Base-by-base conservation (phyloP, 306 rosid species). In the Cucurbita ficifolia region DNA sequence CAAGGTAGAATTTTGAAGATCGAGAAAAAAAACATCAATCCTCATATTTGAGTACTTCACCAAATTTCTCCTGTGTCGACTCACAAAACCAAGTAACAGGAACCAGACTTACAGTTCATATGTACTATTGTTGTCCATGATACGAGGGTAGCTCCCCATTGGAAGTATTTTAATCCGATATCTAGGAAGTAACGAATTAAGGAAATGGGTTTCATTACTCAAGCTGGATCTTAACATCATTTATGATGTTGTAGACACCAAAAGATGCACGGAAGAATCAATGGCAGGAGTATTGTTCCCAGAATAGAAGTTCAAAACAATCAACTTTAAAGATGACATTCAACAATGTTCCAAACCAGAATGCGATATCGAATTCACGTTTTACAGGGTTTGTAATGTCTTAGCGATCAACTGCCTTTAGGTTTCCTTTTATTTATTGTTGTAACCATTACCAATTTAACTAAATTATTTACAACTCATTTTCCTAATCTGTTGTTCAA, bases 101-200 rank as follows among this genome's bases (percentile, higher is more conserved):
- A 63, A 39, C 7, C 52, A 42, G 51, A 64, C 72, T 91, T 81
- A 94, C 98, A 94, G 84, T 75, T 94, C 97, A 78, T 81, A 91
- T 52, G 92, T 91, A 76, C 67, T 83, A 77, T 85, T 90, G 82
- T 57, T 87, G 86, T 94, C 96, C 80, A 85, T 84, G 81, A 94
- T 91, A 14, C 97, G 89, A 78, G 97, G 98, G 77, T 90, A 94
- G 89, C 98, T 94, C 51, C 97, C 97, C 95, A 94, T 85, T 49
- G 97, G 98, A 85, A 90, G 79, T 84, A 94, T 94, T 84, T 94
- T 94, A 81, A 90, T 88, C 62, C 89, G 88, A 84, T 86, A 90
- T 84, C 97, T 92, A 77, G 72, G 71, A 43, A 81, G 69, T 72
- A 63, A 78, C 0, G 42, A 80, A 84, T 84, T 83, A 72, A 85